Percentiles rank a stretch among this genome's conserved stretches.
phyloP scores from a whole-genome alignment of 1,139 yeast genomes.

The Scheffersomyces quercinus region DNA sequence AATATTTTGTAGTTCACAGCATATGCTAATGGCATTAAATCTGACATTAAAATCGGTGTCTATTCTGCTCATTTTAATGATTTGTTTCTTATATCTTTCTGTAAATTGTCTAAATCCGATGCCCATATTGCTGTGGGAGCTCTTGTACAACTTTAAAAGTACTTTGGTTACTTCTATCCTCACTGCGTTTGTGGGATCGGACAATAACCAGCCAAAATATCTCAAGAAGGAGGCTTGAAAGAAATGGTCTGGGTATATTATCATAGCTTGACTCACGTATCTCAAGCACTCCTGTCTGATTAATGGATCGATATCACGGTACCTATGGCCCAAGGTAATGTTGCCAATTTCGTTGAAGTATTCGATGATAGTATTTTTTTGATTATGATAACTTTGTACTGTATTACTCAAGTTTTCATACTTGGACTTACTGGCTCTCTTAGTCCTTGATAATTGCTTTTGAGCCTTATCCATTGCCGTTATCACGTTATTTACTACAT shows the following conservation, averaged over 20 bases:
- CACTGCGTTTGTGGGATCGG: slow-evolving; percentile 65
- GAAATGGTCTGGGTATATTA: slow-evolving; percentile 67
- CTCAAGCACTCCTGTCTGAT: slow-evolving; percentile 71
- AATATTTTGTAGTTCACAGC: slow-evolving; percentile 55
- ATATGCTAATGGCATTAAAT: slow-evolving; percentile 49
- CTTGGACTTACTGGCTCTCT: slow-evolving; percentile 26
- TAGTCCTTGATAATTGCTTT: slow-evolving; percentile 37
- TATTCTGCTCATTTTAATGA: slow-evolving; percentile 55
- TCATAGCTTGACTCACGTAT: slow-evolving; percentile 68
- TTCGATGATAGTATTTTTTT: slow-evolving; percentile 53
- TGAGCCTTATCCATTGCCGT: slow-evolving; percentile 45
- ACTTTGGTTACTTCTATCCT: slow-evolving; percentile 65
- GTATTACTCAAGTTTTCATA: slow-evolving; percentile 47
- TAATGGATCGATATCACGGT: slow-evolving; percentile 74
- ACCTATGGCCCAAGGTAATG: slow-evolving; percentile 71
- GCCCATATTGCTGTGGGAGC: slow-evolving; percentile 17
- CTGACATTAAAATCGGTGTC: slow-evolving; percentile 49
- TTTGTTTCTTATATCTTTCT: slow-evolving; percentile 63
- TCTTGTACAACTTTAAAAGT: slow-evolving; percentile 51
- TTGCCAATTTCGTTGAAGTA: slow-evolving; percentile 67
- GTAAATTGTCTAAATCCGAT: slow-evolving; percentile 68
- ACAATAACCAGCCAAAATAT: slow-evolving; percentile 80
- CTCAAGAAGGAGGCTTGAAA: slow-evolving; percentile 69
- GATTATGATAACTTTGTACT: slow-evolving; percentile 49
- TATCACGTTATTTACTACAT: slow-evolving; percentile 44